phyloP scores from a whole-genome alignment of 495 filamentous ascomycete species.

The Penicillium ucsense region DNA sequence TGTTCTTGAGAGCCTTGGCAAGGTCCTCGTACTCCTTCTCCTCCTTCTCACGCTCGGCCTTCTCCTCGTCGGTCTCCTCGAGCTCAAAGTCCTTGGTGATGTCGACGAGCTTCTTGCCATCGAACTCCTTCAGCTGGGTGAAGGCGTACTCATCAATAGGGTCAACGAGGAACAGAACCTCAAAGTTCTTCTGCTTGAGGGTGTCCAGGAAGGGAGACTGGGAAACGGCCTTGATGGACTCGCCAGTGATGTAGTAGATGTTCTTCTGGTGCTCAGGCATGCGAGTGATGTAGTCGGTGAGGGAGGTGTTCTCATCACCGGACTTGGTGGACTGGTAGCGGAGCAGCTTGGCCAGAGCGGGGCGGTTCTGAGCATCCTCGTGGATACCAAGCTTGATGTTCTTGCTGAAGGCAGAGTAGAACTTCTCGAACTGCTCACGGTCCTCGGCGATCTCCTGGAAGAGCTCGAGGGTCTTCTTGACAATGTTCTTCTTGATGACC shows the following conservation, averaged over 20 bases:
- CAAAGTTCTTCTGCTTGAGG: constrained; percentile 99
- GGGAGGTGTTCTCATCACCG: constrained; percentile 88
- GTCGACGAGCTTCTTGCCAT: constrained; percentile 99
- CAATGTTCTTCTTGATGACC: constrained; percentile 99
- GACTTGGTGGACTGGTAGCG: constrained; percentile 99
- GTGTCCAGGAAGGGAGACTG: constrained; percentile 99
- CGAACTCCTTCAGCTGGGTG: constrained; percentile 99
- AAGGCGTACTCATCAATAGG: constrained; percentile 99
- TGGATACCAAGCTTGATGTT: constrained; percentile 99
- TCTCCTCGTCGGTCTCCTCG: constrained; percentile 99
- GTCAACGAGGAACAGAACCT: constrained; percentile 98
- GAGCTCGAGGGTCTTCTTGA: constrained; percentile 99
- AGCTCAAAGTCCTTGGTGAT: constrained; percentile 99
- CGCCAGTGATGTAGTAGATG: constrained; percentile 99
- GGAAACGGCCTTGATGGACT: constrained; percentile 94
- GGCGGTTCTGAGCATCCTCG: constrained; percentile 98
- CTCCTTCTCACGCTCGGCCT: constrained; percentile 88
- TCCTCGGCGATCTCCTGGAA: constrained; percentile 98
- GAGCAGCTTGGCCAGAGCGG: constrained; percentile 89
- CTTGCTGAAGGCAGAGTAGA: constrained; percentile 99
- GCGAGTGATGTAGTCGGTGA: constrained; percentile 92
- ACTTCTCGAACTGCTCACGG: constrained; percentile 99
- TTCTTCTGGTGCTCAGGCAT: constrained; percentile 99
- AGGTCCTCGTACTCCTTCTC: constrained; percentile 96
- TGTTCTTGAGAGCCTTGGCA: constrained; percentile 95